Evolutionary conservation across 805 yeast species (phyloP).

Genomic region (Tetrapisispora arboricola): DNA sequence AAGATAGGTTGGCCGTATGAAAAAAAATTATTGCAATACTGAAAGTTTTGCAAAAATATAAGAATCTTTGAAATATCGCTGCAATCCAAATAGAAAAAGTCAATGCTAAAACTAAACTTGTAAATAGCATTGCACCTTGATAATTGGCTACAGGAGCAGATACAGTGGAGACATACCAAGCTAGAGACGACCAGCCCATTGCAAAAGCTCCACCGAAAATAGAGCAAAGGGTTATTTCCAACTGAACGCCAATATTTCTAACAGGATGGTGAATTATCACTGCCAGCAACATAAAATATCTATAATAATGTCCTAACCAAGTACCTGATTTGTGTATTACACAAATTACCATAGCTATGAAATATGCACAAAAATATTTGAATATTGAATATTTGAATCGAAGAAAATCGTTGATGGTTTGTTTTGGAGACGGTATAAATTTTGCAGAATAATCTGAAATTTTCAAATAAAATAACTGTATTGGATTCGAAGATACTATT

Average conservation of each 20-base stretch:
- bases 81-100: constrained; percentile 34
- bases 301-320: constrained; percentile 35
- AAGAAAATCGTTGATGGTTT: background rate
- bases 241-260: constrained; percentile 37
- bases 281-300: constrained; percentile 36
- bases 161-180: constrained; percentile 33
- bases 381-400: constrained; percentile 4
- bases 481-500: too few relatives aligned
- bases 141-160: constrained; percentile 33
- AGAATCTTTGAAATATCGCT: constrained; percentile 32
- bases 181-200: constrained; percentile 36
- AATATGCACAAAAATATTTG: constrained; percentile 33
- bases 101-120: constrained; percentile 32
- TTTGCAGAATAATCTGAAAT: background rate
- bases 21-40: constrained; percentile 31
- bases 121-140: constrained; percentile 38
- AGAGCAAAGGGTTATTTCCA: constrained; percentile 35
- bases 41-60: constrained; percentile 30
- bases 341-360: constrained; percentile 32
- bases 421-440: background rate
- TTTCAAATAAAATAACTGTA: background rate
- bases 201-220: constrained; percentile 34
- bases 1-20: constrained; percentile 21
- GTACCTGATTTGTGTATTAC: constrained; percentile 29
- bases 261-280: constrained; percentile 39